Evolutionary conservation across 345 rosid genomes (phyloP), one percentile per base, ranked within the genome.

Genomic region (Excoecaria agallocha): DNA sequence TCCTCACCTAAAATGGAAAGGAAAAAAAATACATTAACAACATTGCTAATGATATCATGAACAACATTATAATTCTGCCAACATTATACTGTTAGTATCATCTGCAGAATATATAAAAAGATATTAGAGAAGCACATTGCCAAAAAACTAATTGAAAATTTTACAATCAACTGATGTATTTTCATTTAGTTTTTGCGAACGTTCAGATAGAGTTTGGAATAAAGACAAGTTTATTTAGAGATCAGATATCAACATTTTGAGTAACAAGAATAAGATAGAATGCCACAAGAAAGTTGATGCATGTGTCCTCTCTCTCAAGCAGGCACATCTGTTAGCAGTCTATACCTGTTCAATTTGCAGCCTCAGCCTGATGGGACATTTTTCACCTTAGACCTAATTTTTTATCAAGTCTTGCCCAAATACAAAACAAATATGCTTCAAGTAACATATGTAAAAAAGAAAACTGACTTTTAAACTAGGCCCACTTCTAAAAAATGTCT

Each of bases 1-100:
- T 82, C 78, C 85, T 84, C 75, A 91, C 93, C 98, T 94, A 38
- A 43, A 56, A 61, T 30, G 30, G 30, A 30, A 30, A 30, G 30
- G 30, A 2, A 65, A 19, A 13, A 55, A 72, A 67, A 59, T n/a
- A 45, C 45, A 60, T 24, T 46, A 55, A 74, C 30, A 8, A 46
- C 30, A n/a, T n/a, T n/a, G n/a, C n/a, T n/a, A n/a, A n/a, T n/a
- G n/a, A n/a, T n/a, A n/a, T n/a, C n/a, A n/a, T n/a, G n/a, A n/a
- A n/a, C n/a, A n/a, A n/a, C n/a, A n/a, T n/a, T n/a, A n/a, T n/a
- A n/a, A n/a, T n/a, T n/a, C n/a, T n/a, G n/a, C n/a, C n/a, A n/a
- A n/a, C n/a, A 66, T 55, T n/a, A 66, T 46, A 22, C n/a, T 11
- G 54, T 9, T 20, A 19, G 25, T 9, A 43, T 45, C 12, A 45